Base-by-base conservation (phyloP, 2,329 filamentous ascomycete species). In the Apiospora malaysiana region DNA sequence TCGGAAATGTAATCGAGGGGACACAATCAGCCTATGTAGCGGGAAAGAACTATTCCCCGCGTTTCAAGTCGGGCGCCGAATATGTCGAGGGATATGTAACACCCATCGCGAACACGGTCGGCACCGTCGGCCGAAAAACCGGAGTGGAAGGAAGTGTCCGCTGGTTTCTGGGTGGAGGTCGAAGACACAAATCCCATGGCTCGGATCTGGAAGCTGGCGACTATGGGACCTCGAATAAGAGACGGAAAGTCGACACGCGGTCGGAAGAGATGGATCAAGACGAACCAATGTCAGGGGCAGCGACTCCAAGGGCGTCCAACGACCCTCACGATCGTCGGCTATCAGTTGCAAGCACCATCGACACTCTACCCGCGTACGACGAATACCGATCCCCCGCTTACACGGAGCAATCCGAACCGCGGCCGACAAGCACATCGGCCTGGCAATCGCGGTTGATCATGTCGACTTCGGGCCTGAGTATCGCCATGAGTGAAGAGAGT, bases 401-500 rank as follows among this genome's bases (percentile, higher is more conserved):
- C 75, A 91, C 92, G 69, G 91, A 93, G 75, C 83, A 86, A 1
- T 79, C 82, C 42, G 78, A 81, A 43, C 72, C 76, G 7, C 76
- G 76, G 18, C 73, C 77, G 10, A 73, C 74, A 65, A 76, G 75
- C 10, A 72, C 76, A 59, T 74, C 75, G 40, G 79, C 86, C 77
- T 97, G 94, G 94, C 93, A 93, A 72, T 93, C 93, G 14, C 91
- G 94, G 18, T 85, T 98, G 23, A 93, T 97, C 75, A 93, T 97
- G 79, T 95, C 94, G 6, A 98, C 95, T 0, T 97, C 94, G 0
- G 95, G 94, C 0, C 87, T 98, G 0, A 94, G 94, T 73, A 92
- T 97, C 21, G 94, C 96, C 0, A 94, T 99, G 88, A 97, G 93
- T 77, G 92, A 97, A 23, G 92, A 96, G 77, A 97, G 94, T 27